A percentile compares a stretch with the other conserved stretches of the same genome.
Evolutionary conservation across 805 yeast genomes (phyloP).

Genomic region (Candida fluviatilis): DNA sequence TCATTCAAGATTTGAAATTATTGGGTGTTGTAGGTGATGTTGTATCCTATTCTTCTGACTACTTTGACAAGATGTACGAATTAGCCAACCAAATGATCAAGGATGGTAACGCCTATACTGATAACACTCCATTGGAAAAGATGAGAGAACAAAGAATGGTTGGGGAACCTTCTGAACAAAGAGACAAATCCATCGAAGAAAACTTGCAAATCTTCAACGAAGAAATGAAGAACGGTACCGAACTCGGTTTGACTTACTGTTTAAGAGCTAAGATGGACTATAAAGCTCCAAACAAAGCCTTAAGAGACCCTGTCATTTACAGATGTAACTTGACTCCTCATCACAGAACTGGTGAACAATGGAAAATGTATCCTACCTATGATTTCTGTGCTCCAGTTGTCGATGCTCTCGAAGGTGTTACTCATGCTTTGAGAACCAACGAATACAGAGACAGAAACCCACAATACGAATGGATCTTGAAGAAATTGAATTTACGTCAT

Average conservation of each 20-base stretch:
- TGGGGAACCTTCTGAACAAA: conserved; percentile 87
- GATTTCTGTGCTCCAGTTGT: conserved; percentile 98
- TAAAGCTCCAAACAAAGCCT: conserved; percentile 85
- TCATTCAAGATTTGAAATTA: conserved; percentile 84
- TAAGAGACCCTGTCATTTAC: conserved; percentile 97
- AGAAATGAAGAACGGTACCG: conserved; percentile 94
- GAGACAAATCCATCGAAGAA: conserved; percentile 92
- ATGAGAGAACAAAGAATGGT: conserved; percentile 99
- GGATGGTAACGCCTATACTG: conserved; percentile 96
- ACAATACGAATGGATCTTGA: conserved; percentile 94
- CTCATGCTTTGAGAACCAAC: conserved; percentile 95
- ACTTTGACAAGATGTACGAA: conserved; percentile 89
- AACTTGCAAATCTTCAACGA: conserved; percentile 79
- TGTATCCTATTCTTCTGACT: conserved; percentile 87
- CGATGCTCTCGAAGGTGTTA: conserved; percentile 93
- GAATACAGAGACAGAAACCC: conserved; percentile 99
- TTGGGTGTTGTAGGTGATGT: conserved; percentile 91
- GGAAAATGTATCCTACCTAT: conserved; percentile 98
- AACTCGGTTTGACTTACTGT: conserved; percentile 87
- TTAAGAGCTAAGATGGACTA: conserved; percentile 95
- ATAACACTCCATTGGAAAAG: conserved; percentile 87
- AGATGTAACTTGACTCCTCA: conserved; percentile 97
- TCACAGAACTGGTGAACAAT: conserved; percentile 86
- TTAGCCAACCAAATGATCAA: conserved; percentile 81
- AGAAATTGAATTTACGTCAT: conserved; percentile 76